These are phyloP conservation scores for Phlyctochytrium planicorne DNA, from an alignment of 192 early-diverging fungal species.

Conservation along the genomic window DNA sequence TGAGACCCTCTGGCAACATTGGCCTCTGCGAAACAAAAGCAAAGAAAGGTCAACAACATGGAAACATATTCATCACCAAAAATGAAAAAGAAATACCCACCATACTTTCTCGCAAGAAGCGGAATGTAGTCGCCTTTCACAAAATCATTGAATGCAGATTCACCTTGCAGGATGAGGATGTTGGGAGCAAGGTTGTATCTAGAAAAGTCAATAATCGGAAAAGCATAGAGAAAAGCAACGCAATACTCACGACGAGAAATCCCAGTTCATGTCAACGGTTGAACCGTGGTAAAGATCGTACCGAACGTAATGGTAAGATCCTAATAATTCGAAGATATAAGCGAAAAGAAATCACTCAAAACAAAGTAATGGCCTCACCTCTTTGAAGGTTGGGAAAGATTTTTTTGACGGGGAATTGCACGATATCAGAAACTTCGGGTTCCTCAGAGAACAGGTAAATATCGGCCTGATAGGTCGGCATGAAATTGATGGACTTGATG, in stretches of 20 bases:
- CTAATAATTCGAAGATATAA: too few species aligned
- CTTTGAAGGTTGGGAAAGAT: background rate
- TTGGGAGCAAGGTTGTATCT: background rate
- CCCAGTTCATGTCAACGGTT: background rate
- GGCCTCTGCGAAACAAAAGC: background rate
- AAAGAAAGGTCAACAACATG: too few species aligned
- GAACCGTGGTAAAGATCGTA: background rate
- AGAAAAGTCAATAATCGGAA: too few species aligned
- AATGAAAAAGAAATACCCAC: too few species aligned
- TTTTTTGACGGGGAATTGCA: background rate
- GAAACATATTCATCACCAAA: too few species aligned
- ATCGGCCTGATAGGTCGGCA: background rate
- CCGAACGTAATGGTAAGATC: background rate
- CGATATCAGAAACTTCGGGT: background rate
- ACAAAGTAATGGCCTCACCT: too few species aligned
- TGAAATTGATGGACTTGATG: background rate
- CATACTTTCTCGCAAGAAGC: too few species aligned
- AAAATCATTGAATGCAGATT: background rate
- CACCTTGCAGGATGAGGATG: background rate
- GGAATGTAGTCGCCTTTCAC: background rate
- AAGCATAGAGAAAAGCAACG: too few species aligned
- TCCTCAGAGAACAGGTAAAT: background rate
- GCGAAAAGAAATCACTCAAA: too few species aligned
- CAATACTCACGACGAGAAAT: background rate
- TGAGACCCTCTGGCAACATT: background rate